These are phyloP conservation scores for Solanum sparsipilum DNA, from an alignment of 257 asterid genomes.

Conservation along the genomic window DNA sequence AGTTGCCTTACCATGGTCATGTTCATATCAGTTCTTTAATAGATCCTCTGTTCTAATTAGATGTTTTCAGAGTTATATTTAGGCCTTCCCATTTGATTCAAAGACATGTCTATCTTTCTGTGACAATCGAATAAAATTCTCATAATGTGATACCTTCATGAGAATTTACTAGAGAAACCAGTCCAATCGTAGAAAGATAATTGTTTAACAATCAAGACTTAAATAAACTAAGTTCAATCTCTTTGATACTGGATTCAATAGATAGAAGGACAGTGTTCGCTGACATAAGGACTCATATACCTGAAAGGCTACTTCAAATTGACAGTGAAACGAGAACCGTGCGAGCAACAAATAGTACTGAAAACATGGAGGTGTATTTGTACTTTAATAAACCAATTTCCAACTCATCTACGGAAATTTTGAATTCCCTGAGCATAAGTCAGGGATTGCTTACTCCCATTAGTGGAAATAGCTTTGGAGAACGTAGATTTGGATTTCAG, in stretches of 20 bases:
- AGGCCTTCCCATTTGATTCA: neutral
- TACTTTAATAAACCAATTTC: constrained; percentile 71
- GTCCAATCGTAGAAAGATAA: neutral
- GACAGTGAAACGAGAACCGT: constrained; percentile 55
- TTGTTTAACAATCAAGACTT: neutral
- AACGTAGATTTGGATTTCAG: constrained; percentile 90
- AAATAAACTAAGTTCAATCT: neutral
- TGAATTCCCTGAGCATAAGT: constrained; percentile 48
- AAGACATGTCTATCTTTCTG: neutral
- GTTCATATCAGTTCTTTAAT: neutral
- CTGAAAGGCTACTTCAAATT: constrained; percentile 65
- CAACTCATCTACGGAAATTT: constrained; percentile 67
- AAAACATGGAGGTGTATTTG: constrained; percentile 54
- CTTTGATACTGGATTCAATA: constrained; percentile 7
- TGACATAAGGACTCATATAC: constrained; percentile 66
- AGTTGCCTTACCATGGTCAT: neutral
- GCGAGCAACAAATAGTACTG: constrained; percentile 56
- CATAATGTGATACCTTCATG: neutral
- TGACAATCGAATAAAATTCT: neutral
- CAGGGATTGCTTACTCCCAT: constrained; percentile 63
- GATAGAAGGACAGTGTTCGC: constrained; percentile 68
- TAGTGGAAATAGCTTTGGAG: constrained; percentile 47
- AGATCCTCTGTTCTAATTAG: neutral
- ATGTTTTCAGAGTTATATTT: neutral
- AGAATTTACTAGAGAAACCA: constrained; percentile 24